Evolutionary conservation across 2,329 filamentous ascomycete species (phyloP), one percentile per base, ranked within the genome.

Genomic region (Trichophyton simii): DNA sequence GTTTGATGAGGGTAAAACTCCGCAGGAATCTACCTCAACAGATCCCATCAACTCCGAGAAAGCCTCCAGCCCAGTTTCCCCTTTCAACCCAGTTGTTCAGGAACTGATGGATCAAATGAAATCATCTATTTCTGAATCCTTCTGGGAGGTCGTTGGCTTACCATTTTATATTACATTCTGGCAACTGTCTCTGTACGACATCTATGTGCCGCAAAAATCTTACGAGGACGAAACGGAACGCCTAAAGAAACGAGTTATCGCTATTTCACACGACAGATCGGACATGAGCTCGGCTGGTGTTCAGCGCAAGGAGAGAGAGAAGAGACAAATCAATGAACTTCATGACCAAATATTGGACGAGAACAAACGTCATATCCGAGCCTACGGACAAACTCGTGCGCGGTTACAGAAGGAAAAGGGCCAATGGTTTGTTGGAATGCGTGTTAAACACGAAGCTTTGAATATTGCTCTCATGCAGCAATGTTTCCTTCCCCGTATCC

Each of bases 161-260:
- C 85, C 88, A 34, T 92, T 96, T 71, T 96, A 90, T 69, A 84
- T 88, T 50, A 88, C 88, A 0, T 99, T 99, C 75, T 99, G 94
- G 94, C 87, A 91, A 58, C 79, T 96, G 11, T 86, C 90, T 31
- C 81, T 95, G 2, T 85, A 88, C 54, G 92, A 99, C 71, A 79
- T 96, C 62, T 83, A 84, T 61, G 85, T 91, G 65, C 88, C 89
- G 0, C 84, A 84, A 64, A 81, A 84, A 38, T 88, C 87, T 63
- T 99, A 99, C 71, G 82, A 88, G 57, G 82, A 84, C 15, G 91
- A 95, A 70, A 85, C 86, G 41, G 82, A 84, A 20, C 81, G 84
- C 7, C 78, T 91, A 22, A 83, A 86, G 66, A 83, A 83, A 61
- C 84, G 87, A 68, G 82, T 87, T 57, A 79, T 83, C 38, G 80